Evolutionary conservation across 768 basidiomycete species (phyloP).

Genomic region (Ramaria sp.): DNA sequence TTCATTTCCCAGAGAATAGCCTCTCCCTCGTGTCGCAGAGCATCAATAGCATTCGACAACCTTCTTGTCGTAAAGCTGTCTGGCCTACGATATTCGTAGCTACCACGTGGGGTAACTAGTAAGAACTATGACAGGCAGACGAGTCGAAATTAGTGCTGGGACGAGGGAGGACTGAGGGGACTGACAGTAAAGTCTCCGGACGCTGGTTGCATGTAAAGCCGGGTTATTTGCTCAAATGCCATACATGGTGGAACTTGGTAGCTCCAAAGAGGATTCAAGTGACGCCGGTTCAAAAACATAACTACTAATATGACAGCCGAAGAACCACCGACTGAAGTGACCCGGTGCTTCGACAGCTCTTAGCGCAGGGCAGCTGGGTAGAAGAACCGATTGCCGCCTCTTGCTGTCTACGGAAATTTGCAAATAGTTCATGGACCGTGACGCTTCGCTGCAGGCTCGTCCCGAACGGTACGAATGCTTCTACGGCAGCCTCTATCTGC

Average conservation of each 20-base stretch:
- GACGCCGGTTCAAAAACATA: conserved; percentile 1
- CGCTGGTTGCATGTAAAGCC: conserved; percentile 1
- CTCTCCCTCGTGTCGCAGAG: conserved; percentile 4
- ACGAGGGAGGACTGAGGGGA: not conserved
- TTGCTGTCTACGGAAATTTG: not conserved
- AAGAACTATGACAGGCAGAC: not conserved
- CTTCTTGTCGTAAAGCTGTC: conserved; percentile 2
- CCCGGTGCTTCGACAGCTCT: conserved; percentile 1
- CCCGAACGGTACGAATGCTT: not conserved
- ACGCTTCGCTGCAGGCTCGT: not conserved
- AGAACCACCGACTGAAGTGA: conserved; percentile 8
- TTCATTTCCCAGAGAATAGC: conserved; percentile 8
- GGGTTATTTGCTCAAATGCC: not conserved
- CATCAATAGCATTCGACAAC: conserved; percentile 3
- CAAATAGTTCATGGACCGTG: not conserved
- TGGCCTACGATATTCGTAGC: not conserved
- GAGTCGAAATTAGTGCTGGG: not conserved
- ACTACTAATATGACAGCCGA: conserved; percentile 5
- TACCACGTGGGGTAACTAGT: not conserved
- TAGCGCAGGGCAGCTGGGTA: conserved; percentile 9
- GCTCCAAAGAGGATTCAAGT: not conserved
- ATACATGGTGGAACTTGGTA: conserved; percentile 3
- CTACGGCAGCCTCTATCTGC: not conserved
- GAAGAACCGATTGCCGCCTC: not conserved
- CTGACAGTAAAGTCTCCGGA: conserved; percentile 2